These are phyloP conservation scores for Angomonas ambiguus DNA, from an alignment of 208 protist genomes.

Conservation along the genomic window DNA sequence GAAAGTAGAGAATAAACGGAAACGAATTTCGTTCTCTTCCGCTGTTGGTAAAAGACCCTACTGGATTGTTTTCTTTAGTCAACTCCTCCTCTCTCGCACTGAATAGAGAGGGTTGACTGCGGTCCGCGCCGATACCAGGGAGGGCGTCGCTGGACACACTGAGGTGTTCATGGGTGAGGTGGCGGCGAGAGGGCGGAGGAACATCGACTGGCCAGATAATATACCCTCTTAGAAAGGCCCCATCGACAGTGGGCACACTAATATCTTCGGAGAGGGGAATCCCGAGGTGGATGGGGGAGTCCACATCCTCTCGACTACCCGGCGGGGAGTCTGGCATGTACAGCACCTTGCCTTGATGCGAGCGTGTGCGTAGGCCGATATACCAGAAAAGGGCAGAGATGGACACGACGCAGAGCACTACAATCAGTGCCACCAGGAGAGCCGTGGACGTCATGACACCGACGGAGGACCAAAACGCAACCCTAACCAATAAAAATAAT, in stretches of 20 bases:
- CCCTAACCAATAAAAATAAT: no score
- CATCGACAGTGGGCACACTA: slow-evolving; percentile 56
- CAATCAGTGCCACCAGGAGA: background rate
- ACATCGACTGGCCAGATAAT: slow-evolving; percentile 55
- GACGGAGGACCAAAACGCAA: no score
- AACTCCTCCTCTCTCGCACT: background rate
- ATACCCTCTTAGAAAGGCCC: slow-evolving; percentile 64
- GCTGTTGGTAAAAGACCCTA: background rate
- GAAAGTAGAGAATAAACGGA: slow-evolving; percentile 77
- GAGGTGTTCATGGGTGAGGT: background rate
- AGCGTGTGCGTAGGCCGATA: slow-evolving; percentile 25
- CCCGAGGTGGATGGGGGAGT: slow-evolving; percentile 45
- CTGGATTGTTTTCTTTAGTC: background rate
- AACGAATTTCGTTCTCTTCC: background rate
- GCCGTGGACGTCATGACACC: background rate
- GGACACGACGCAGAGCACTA: background rate
- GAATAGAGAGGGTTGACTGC: background rate
- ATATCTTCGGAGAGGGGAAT: slow-evolving; percentile 60
- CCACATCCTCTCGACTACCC: slow-evolving; percentile 49
- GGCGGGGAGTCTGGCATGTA: slow-evolving; percentile 65
- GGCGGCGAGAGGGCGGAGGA: slow-evolving; percentile 8
- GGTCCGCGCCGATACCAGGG: background rate
- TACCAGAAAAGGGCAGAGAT: slow-evolving; percentile 15
- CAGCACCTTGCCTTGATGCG: slow-evolving; percentile 49
- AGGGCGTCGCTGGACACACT: background rate